Conservation (phyloP, 768 basidiomycete genomes). For the Agaricus bisporus region DNA sequence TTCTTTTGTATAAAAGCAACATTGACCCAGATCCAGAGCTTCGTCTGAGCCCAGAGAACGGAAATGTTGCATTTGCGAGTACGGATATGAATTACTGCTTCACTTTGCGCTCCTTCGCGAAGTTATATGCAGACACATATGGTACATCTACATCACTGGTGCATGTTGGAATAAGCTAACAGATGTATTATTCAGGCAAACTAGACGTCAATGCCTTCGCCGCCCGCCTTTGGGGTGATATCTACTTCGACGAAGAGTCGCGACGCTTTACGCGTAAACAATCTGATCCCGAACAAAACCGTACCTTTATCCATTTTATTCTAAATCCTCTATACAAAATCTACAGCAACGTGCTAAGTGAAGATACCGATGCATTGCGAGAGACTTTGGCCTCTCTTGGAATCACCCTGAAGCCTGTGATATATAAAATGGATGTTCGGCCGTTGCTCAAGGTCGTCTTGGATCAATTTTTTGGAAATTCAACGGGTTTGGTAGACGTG, state of each 20-base stretch:
- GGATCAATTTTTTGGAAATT: slow-evolving; percentile 92
- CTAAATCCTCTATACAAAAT: slow-evolving; percentile 96
- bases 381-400: slow-evolving; percentile 70
- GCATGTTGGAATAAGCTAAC: background rate
- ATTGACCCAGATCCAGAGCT: slow-evolving; percentile 87
- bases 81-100: slow-evolving; percentile 99
- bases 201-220: slow-evolving; percentile 86
- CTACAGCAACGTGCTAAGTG: slow-evolving; percentile 90
- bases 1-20: slow-evolving; percentile 32
- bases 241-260: slow-evolving; percentile 82
- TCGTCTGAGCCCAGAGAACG: slow-evolving; percentile 88
- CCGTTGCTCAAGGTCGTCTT: slow-evolving; percentile 90
- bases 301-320: slow-evolving; percentile 94
- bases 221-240: slow-evolving; percentile 94
- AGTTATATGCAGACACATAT: slow-evolving; percentile 93
- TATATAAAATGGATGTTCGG: slow-evolving; percentile 98
- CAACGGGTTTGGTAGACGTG: slow-evolving; percentile 89
- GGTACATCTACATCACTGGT: slow-evolving; percentile 37
- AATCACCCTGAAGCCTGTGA: slow-evolving; percentile 84
- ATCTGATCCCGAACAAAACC: slow-evolving; percentile 67
- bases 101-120: slow-evolving; percentile 88
- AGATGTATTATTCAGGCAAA: slow-evolving; percentile 37
- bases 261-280: slow-evolving; percentile 89
- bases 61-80: slow-evolving; percentile 96
- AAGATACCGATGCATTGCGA: slow-evolving; percentile 85